Conservation (phyloP, 768 basidiomycete species). For the Tulasnella sp. region DNA sequence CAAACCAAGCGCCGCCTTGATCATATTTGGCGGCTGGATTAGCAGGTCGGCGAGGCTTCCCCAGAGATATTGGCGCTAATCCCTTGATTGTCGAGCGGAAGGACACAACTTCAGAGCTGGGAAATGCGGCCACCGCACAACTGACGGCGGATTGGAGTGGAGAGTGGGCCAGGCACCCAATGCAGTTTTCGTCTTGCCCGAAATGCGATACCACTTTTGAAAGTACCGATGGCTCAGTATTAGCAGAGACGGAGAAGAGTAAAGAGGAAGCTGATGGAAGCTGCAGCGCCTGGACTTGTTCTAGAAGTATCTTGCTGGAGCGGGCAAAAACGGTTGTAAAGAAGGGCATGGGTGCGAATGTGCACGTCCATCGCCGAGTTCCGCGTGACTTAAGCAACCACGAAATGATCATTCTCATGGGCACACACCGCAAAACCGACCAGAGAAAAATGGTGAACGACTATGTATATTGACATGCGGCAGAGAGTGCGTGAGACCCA, state of each 20-base stretch:
- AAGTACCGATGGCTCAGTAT: slow-evolving; percentile 1
- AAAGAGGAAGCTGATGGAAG: neutral
- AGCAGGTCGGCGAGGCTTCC: neutral
- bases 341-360: slow-evolving; percentile 1
- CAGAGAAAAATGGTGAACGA: too few relatives aligned
- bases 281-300: neutral
- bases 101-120: neutral
- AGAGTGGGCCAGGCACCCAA: neutral
- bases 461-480: too few relatives aligned
- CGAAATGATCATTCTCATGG: too few relatives aligned
- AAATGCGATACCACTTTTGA: neutral
- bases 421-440: too few relatives aligned
- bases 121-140: slow-evolving; percentile 2
- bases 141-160: neutral
- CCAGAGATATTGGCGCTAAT: too few relatives aligned
- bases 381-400: too few relatives aligned
- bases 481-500: too few relatives aligned
- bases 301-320: neutral
- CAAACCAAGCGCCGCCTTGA: neutral
- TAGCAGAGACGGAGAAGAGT: neutral
- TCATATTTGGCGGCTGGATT: neutral
- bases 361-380: too few relatives aligned
- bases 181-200: neutral
- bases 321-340: slow-evolving; percentile 5
- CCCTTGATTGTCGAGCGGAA: slow-evolving; percentile 5